Evolutionary conservation across 2,329 filamentous ascomycete species (phyloP), one percentile per base, ranked within the genome.

Genomic region (Cladosporium colombiae): DNA sequence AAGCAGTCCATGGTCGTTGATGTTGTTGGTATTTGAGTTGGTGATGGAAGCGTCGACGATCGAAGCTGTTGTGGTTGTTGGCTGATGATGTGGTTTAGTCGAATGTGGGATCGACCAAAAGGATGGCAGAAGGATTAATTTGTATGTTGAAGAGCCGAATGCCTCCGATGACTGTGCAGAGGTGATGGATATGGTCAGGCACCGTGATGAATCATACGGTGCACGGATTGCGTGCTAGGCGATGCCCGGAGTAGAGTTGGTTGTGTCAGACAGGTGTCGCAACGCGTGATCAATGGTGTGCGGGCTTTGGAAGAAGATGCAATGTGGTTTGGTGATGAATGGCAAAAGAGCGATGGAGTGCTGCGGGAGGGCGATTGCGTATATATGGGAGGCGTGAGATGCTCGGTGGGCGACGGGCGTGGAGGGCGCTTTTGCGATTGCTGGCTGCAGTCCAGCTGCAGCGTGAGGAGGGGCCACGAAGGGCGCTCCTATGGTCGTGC

Each of bases 1-100:
- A 91, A 91, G 92, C 93, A 97, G 75, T 83, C 81, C 80, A 83
- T 82, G 59, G 57, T 70, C 37, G 56, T 40, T 40, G 55, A 29
- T 21, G 62, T 64, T 27, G 35, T 56, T 56, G 58, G 27, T 61
- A 29, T 52, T 52, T 44, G 27, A 33, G 57, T 14, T 60, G 25
- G 18, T 61, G 37, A 46, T 23, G 40, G 18, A 27, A n/a, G 53
- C 53, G 53, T 44, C 35, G 56, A 25, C 33, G 58, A 25, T 52
- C 44, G 21, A 52, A 52, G 58, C 25, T 35, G 58, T 35, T 31
- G n/a, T 50, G 18, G 29, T 35, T 61, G 58, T 21, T 11, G 50
- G 13, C 29, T 33, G 58, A n/a, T n/a, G 31, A 57, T 40, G 55
- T 44, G 58, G 25, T 64, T 59, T 61, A 56, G 31, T 35, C 18